A percentile compares a stretch with the other conserved stretches of the same genome.
phyloP scores from a whole-genome alignment of 352 stramenopile species.

The Globisporangium cederbergense region DNA sequence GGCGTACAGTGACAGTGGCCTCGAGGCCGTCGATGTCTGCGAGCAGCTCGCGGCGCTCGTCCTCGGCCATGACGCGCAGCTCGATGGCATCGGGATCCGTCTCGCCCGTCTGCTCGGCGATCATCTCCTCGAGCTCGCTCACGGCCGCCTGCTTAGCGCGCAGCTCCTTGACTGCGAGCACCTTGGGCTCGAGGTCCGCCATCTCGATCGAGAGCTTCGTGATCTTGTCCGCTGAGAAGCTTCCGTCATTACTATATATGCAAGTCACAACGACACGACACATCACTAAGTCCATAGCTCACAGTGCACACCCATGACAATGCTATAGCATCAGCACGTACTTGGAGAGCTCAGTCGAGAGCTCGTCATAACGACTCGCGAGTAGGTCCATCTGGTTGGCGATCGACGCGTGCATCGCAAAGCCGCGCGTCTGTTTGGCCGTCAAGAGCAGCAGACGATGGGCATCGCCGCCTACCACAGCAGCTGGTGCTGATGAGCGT shows the following conservation, averaged over 20 bases:
- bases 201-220: slow-evolving; percentile 85
- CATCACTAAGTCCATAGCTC: slow-evolving; percentile 6
- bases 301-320: neutral
- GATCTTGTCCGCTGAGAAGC: slow-evolving; percentile 67
- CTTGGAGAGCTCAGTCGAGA: slow-evolving; percentile 60
- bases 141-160: slow-evolving; percentile 90
- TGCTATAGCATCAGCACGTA: slow-evolving; percentile 12
- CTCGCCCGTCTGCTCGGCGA: slow-evolving; percentile 44
- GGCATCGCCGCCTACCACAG: neutral
- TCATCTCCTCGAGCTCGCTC: slow-evolving; percentile 87
- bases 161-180: slow-evolving; percentile 63
- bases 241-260: slow-evolving; percentile 59
- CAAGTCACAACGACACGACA: neutral
- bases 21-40: slow-evolving; percentile 53
- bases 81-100: slow-evolving; percentile 54
- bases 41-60: slow-evolving; percentile 66
- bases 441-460: neutral
- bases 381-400: slow-evolving; percentile 68
- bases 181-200: slow-evolving; percentile 72
- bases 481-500: neutral
- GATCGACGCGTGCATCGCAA: slow-evolving; percentile 76
- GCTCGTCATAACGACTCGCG: slow-evolving; percentile 56
- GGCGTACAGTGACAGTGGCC: slow-evolving; percentile 46
- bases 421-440: slow-evolving; percentile 21
- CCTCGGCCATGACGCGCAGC: slow-evolving; percentile 68